These are phyloP conservation scores for Myxozyma vanderwaltii DNA, from an alignment of 805 yeast species.

Conservation along the genomic window DNA sequence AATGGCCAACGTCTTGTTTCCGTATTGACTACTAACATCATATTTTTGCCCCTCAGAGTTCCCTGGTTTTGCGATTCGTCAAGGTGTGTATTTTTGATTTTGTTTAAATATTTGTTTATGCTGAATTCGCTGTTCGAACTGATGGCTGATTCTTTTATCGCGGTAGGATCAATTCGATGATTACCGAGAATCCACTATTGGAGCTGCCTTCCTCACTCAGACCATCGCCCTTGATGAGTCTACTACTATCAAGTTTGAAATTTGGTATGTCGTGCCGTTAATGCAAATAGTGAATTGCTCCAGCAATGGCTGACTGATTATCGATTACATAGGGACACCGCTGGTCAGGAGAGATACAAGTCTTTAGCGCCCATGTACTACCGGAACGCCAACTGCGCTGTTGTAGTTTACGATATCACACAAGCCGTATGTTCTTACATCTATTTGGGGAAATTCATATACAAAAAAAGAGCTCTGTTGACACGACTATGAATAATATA, in stretches of 20 bases:
- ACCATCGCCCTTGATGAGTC: conserved; percentile 54
- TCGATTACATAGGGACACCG: conserved; percentile 75
- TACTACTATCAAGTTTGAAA: conserved; percentile 52
- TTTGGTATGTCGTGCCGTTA: conserved; percentile 43
- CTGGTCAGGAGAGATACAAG: conserved; percentile 89
- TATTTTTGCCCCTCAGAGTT: conserved; percentile 53
- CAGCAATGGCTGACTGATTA: background rate
- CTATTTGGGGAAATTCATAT: background rate
- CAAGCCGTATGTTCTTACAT: conserved; percentile 43
- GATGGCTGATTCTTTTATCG: background rate
- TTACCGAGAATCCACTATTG: conserved; percentile 86
- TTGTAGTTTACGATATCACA: conserved; percentile 84
- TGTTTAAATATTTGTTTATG: background rate
- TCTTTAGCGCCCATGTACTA: conserved; percentile 83
- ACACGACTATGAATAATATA: conserved; percentile 36
- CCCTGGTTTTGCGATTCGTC: conserved; percentile 80
- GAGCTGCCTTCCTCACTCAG: conserved; percentile 97
- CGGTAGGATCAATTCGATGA: conserved; percentile 61
- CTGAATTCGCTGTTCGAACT: background rate
- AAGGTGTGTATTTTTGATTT: conserved; percentile 40
- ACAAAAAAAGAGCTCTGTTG: background rate
- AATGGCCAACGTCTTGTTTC: background rate
- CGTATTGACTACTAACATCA: conserved; percentile 4
- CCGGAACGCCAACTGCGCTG: conserved; percentile 77
- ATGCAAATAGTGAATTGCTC: background rate